Evolutionary conservation across 2,329 filamentous ascomycete species (phyloP).

Genomic region (Cercospora canescens): DNA sequence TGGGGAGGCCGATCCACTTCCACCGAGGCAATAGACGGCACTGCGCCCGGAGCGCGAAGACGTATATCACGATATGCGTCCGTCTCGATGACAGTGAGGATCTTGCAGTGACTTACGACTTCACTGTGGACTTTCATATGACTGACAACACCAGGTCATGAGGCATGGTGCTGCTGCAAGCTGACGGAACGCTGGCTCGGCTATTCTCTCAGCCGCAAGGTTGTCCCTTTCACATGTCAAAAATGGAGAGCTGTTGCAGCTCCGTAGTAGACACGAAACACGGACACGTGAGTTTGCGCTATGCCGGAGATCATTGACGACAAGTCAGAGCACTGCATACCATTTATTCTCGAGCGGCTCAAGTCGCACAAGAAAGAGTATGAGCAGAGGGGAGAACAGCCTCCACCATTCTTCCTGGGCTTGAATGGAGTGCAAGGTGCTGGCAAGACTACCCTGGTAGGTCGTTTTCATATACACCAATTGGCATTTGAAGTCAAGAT

Average conservation of each 20-base stretch:
- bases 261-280: conserved; percentile 9
- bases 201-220: conserved; percentile 6
- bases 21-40: background rate
- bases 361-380: conserved; percentile 49
- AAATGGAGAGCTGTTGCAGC: background rate
- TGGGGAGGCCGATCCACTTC: background rate
- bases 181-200: conserved; percentile 1
- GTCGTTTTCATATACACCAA: conserved; percentile 23
- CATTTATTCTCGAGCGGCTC: conserved; percentile 69
- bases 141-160: conserved; percentile 1
- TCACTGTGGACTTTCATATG: conserved; percentile 1
- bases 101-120: background rate
- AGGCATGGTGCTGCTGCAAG: background rate
- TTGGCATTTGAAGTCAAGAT: background rate
- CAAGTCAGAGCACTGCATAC: conserved; percentile 74
- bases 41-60: no score
- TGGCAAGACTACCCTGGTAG: conserved; percentile 84
- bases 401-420: conserved; percentile 77
- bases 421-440: conserved; percentile 90
- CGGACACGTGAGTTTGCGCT: conserved; percentile 2
- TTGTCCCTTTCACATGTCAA: conserved; percentile 24
- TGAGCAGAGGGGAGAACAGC: conserved; percentile 35
- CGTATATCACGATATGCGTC: background rate
- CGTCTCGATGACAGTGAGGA: background rate
- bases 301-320: conserved; percentile 67